Evolutionary conservation across 768 basidiomycete genomes (phyloP), one percentile per base, ranked within the genome.

Genomic region (Floccularia luteovirens): DNA sequence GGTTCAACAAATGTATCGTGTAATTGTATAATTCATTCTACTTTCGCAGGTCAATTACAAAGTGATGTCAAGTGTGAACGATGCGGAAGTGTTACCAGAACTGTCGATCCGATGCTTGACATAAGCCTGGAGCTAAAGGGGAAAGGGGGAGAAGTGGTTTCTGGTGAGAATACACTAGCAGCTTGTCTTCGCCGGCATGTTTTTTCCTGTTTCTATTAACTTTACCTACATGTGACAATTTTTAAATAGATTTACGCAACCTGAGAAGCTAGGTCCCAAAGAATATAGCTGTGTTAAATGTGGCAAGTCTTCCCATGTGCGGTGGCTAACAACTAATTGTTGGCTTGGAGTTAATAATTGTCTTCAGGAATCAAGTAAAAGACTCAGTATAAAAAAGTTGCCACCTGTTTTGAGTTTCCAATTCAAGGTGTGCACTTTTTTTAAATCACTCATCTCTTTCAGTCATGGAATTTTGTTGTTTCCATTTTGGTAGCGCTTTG

Each of bases 341-440:
- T n/a, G 21, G 36, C 14, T 33, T 36, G 36, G n/a, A 31, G 43
- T 11, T 43, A 17, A 44, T 43, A 19, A 21, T 23, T 30, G 42
- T 17, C 21, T 32, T 10, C 56, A 89, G 75, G 80, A 84, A 49
- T 87, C 85, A 1, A 89, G 77, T 48, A 91, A 93, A 54, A 79
- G 88, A 5, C 66, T 97, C 36, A 88, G 84, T 49, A 81, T 97
- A 49, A 77, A 75, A 36, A 84, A 81, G 48, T 67, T 98, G 5
- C 92, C 94, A 0, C 83, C 88, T 0, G 91, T 94, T 0, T 64
- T 98, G 34, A 89, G 86, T 48, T 89, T 98, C 50, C 94, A 97
- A 56, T 83, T 98, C 68, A 98, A 98, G 74, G 93, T 88, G 43
- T 37, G 49, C 4, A 35, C 21, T 14, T 23, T 38, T 11, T 11